Evolutionary conservation across 140 eudicot genomes (phyloP).

Genomic region (Erigeron philadelphicus): DNA sequence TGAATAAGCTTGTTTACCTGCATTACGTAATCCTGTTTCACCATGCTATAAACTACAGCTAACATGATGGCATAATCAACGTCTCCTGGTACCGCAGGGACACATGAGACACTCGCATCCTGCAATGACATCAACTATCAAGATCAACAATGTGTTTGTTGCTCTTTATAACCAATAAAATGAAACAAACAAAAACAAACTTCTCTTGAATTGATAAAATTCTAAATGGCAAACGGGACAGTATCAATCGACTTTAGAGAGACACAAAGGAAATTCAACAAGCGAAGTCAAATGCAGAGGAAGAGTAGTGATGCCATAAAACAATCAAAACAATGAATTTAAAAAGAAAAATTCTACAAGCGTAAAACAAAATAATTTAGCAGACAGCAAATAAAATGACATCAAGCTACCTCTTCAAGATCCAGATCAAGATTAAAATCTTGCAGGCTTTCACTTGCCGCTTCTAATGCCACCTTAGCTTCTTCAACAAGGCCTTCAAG

Average conservation of each 20-base stretch:
- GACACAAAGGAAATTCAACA: background rate
- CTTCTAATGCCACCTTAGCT: slow-evolving; percentile 33
- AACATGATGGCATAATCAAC: slow-evolving; percentile 52
- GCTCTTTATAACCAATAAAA: no score
- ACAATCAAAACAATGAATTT: background rate
- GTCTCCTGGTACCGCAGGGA: slow-evolving; percentile 30
- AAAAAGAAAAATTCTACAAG: background rate
- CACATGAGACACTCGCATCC: slow-evolving; percentile 35
- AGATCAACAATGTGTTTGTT: no score
- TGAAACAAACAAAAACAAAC: no score
- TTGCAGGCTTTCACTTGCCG: slow-evolving; percentile 23
- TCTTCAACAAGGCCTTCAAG: slow-evolving; percentile 57
- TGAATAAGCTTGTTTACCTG: slow-evolving; percentile 42
- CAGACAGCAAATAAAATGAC: background rate
- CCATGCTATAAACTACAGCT: slow-evolving; percentile 66
- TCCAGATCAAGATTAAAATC: slow-evolving; percentile 30
- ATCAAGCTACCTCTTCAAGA: slow-evolving; percentile 32
- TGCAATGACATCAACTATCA: slow-evolving; percentile 15
- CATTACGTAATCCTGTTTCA: slow-evolving; percentile 72
- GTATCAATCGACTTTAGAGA: background rate
- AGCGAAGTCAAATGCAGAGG: background rate
- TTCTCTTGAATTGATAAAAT: no score
- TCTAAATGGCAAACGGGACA: no score
- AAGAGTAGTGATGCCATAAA: slow-evolving; percentile 4
- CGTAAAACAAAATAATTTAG: background rate